A percentile compares a stretch with the other conserved stretches of the same genome.
These are phyloP conservation scores for Lichtheimia corymbifera DNA, from an alignment of 371 early-diverging fungal species.

Conservation along the genomic window DNA sequence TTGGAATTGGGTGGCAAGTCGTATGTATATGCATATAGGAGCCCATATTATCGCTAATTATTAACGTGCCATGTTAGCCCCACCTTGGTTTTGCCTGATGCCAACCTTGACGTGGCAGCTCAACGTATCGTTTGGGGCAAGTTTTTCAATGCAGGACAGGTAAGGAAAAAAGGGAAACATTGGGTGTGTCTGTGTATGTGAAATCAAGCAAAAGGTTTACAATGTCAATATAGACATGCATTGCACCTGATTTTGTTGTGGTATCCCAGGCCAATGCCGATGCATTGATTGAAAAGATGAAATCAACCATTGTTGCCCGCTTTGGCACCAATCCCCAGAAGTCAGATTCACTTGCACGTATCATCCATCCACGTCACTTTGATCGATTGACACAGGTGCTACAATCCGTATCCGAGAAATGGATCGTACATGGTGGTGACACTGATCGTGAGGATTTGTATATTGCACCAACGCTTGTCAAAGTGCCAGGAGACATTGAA, in stretches of 20 bases:
- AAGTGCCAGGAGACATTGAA: constrained; percentile 40
- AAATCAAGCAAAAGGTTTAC: background rate
- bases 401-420: constrained; percentile 37
- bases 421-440: constrained; percentile 59
- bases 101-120: constrained; percentile 66
- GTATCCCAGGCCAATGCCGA: constrained; percentile 57
- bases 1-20: constrained; percentile 89
- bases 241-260: constrained; percentile 87
- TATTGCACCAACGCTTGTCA: constrained; percentile 71
- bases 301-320: constrained; percentile 42
- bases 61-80: constrained; percentile 36
- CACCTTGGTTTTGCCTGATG: constrained; percentile 67
- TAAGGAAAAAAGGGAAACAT: background rate
- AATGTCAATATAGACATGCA: constrained; percentile 60
- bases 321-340: constrained; percentile 51
- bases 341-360: constrained; percentile 63
- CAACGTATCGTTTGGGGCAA: constrained; percentile 81
- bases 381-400: constrained; percentile 66
- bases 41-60: no score
- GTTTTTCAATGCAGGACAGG: constrained; percentile 74
- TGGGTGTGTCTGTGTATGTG: no score
- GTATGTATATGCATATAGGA: constrained; percentile 17
- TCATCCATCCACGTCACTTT: constrained; percentile 72
- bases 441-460: constrained; percentile 56
- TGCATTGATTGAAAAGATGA: constrained; percentile 49